Evolutionary conservation across 192 early-diverging fungal genomes (phyloP).

Genomic region (Backusella tarrabulga): DNA sequence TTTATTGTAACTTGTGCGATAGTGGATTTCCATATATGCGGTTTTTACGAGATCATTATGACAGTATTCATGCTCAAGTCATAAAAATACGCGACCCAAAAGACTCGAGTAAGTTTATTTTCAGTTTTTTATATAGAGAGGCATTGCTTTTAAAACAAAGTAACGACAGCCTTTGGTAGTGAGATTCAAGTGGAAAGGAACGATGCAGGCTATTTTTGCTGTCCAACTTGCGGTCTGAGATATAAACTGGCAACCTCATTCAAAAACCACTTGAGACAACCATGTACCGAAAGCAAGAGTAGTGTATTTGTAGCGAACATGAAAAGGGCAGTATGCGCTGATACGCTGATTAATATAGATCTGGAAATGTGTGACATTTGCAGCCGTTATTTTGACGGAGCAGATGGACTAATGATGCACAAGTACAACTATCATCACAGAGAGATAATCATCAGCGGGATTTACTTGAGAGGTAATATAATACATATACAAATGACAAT

Average conservation of each 20-base stretch:
- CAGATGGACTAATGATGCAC: neutral
- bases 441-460: neutral
- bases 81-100: neutral
- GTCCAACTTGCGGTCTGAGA: neutral
- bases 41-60: neutral
- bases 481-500: neutral
- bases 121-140: neutral
- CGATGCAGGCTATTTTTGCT: neutral
- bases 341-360: neutral
- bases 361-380: neutral
- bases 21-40: neutral
- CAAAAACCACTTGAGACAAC: neutral
- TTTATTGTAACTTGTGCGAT: neutral
- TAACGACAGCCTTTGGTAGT: neutral
- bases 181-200: neutral
- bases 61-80: neutral
- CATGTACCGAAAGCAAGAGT: neutral
- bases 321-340: neutral
- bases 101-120: neutral
- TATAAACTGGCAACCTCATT: neutral
- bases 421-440: neutral
- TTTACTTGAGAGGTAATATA: neutral
- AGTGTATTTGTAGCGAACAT: neutral
- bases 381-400: neutral
- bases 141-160: neutral